These are phyloP conservation scores for Trifolium dubium DNA, from an alignment of 306 rosid genomes.

Conservation along the genomic window DNA sequence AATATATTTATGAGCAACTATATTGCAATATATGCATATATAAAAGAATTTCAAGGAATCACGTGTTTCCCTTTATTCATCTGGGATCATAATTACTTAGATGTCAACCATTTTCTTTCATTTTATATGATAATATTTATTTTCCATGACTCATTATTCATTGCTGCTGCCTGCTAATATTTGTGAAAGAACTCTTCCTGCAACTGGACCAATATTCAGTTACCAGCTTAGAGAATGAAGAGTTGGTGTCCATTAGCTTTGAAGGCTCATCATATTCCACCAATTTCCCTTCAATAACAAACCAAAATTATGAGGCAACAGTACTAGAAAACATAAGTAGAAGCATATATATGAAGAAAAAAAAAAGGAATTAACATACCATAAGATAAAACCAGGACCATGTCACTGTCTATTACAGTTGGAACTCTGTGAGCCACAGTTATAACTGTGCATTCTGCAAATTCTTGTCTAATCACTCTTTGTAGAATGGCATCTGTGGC, in stretches of 20 bases:
- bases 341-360: too few relatives aligned
- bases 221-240: constrained; percentile 78
- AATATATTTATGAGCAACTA: too few relatives aligned
- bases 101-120: too few relatives aligned
- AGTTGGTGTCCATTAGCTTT: constrained; percentile 45
- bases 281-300: constrained; percentile 54
- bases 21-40: too few relatives aligned
- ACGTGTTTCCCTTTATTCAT: too few relatives aligned
- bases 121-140: background rate
- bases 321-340: background rate
- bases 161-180: background rate
- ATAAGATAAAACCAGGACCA: constrained; percentile 83
- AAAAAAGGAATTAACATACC: constrained; percentile 48
- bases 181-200: constrained; percentile 45
- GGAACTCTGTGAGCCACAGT: constrained; percentile 85
- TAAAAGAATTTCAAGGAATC: too few relatives aligned
- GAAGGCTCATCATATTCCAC: constrained; percentile 64
- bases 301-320: background rate
- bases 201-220: constrained; percentile 82
- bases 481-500: constrained; percentile 70
- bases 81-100: too few relatives aligned
- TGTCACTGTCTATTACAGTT: constrained; percentile 79
- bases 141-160: constrained; percentile 19
- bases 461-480: constrained; percentile 66
- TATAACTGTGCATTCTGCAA: constrained; percentile 71